Conservation (phyloP, 306 rosid genomes). For the Spatholobus suberectus region DNA sequence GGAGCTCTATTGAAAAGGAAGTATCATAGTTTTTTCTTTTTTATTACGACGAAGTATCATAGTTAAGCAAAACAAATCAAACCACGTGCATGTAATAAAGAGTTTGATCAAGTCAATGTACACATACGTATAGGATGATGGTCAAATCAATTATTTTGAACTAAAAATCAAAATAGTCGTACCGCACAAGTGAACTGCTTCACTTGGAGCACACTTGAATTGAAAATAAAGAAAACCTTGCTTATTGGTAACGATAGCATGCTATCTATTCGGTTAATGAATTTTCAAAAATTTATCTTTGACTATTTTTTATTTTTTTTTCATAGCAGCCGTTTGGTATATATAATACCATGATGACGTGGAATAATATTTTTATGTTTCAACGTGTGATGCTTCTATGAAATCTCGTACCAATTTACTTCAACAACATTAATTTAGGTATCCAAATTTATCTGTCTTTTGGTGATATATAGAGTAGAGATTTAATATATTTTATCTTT, state of each 20-base stretch:
- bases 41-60: not conserved
- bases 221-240: slow-evolving; percentile 7
- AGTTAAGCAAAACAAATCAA: not conserved
- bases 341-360: not conserved
- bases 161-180: slow-evolving; percentile 41
- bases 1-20: not conserved
- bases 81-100: slow-evolving; percentile 20
- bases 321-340: slow-evolving; percentile 1
- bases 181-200: not conserved
- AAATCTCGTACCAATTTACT: not conserved
- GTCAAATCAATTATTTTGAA: slow-evolving; percentile 42
- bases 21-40: not conserved
- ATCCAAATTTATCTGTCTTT: not conserved
- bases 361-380: slow-evolving; percentile 7
- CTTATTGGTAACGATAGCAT: not conserved
- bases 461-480: no score
- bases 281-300: slow-evolving; percentile 8
- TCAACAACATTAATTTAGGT: not conserved
- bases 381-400: not conserved
- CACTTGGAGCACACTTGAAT: slow-evolving; percentile 36
- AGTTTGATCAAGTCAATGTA: slow-evolving; percentile 2
- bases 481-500: not conserved
- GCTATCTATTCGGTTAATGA: not conserved
- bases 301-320: not conserved
- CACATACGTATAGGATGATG: not conserved